Conservation (phyloP, 192 early-diverging fungal genomes). For the Geranomyces variabilis region DNA sequence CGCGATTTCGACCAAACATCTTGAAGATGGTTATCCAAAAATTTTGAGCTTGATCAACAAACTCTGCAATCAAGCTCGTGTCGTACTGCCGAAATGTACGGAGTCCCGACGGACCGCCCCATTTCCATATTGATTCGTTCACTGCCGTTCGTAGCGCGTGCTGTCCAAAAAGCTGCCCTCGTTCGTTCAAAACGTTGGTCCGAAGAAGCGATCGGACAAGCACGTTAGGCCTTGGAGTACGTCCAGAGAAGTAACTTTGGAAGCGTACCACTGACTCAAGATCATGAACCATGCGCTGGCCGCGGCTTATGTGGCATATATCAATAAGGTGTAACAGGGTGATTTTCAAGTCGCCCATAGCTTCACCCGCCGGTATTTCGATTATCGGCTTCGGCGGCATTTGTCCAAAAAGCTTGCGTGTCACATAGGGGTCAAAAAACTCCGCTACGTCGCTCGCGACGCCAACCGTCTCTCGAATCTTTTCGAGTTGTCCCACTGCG, state of each 20-base stretch:
- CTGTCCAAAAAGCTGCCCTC: conserved; percentile 20
- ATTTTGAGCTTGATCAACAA: conserved; percentile 22
- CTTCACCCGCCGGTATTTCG: conserved; percentile 51
- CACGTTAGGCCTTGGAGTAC: conserved; percentile 48
- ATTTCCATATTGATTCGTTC: neutral
- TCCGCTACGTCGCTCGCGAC: neutral
- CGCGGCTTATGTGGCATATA: conserved; percentile 4
- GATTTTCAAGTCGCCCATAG: neutral
- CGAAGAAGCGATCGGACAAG: conserved; percentile 40
- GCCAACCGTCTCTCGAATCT: neutral
- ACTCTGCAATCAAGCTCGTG: neutral
- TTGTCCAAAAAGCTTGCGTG: conserved; percentile 64
- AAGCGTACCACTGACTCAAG: conserved; percentile 3
- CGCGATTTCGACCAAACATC: conserved; percentile 62
- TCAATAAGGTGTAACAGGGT: conserved; percentile 20
- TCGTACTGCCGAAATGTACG: neutral
- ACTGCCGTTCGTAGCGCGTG: neutral
- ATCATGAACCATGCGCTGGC: neutral
- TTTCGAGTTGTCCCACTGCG: neutral
- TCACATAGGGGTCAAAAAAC: conserved; percentile 65
- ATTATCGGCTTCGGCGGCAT: conserved; percentile 65
- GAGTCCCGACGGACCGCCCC: neutral
- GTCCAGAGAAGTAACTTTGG: conserved; percentile 3
- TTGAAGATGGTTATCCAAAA: conserved; percentile 57
- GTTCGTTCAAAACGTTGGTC: conserved; percentile 10